phyloP scores from a whole-genome alignment of 148 eudicot species.

The Nepenthes gracilis region DNA sequence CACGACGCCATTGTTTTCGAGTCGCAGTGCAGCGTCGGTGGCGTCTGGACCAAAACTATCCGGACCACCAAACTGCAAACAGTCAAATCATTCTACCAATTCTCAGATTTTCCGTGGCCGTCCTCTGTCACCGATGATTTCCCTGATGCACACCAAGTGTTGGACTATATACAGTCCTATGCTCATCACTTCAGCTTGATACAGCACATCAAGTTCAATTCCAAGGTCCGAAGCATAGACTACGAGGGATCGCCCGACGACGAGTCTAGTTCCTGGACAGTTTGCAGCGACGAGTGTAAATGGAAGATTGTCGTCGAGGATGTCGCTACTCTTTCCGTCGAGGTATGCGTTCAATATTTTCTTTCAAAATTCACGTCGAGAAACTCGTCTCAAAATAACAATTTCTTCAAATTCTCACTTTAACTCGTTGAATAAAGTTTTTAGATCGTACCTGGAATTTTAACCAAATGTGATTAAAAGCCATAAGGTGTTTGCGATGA shows the following conservation, averaged over 20 bases:
- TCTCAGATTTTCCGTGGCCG: conserved; percentile 33
- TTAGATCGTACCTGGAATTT: no score
- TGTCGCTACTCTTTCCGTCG: background rate
- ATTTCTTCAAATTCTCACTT: background rate
- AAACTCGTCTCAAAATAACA: background rate
- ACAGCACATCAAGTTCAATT: conserved; percentile 12
- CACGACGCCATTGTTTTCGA: conserved; percentile 15
- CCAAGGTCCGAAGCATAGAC: conserved; percentile 12
- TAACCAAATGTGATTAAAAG: no score
- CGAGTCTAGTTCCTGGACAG: conserved; percentile 6
- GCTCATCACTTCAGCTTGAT: conserved; percentile 15
- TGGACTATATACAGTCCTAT: conserved; percentile 19
- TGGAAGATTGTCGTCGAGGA: conserved; percentile 25
- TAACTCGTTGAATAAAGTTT: no score
- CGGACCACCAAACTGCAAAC: conserved; percentile 31
- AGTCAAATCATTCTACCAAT: conserved; percentile 11
- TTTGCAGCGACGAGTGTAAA: conserved; percentile 23
- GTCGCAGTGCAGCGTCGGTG: conserved; percentile 15
- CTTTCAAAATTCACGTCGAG: background rate
- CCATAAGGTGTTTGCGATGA: no score
- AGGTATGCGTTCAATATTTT: background rate
- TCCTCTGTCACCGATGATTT: conserved; percentile 9
- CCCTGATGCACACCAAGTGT: conserved; percentile 16
- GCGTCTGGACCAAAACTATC: conserved; percentile 25
- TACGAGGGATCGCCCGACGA: conserved; percentile 8